These are phyloP conservation scores for Exophiala bonariae DNA, from an alignment of 2,329 filamentous ascomycete species.

Conservation along the genomic window DNA sequence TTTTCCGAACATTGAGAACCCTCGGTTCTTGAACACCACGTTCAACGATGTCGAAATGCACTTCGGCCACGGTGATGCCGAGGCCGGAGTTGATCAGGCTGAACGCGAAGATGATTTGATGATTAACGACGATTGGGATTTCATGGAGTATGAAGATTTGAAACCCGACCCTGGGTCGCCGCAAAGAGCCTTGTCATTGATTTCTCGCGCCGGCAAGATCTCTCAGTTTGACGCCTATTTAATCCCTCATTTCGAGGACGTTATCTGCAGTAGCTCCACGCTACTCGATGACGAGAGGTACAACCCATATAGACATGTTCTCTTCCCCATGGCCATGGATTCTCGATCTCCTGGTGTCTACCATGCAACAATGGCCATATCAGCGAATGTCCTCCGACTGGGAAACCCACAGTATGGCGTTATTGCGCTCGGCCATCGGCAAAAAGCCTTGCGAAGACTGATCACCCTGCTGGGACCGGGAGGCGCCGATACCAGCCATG, in stretches of 20 bases:
- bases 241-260: slow-evolving; percentile 30
- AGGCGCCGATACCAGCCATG: slow-evolving; percentile 9
- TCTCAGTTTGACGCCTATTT: slow-evolving; percentile 23
- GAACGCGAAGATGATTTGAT: neutral
- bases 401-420: slow-evolving; percentile 25
- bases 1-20: neutral
- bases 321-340: slow-evolving; percentile 32
- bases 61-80: neutral
- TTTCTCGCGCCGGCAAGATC: neutral
- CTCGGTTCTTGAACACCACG: slow-evolving; percentile 9
- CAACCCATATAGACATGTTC: slow-evolving; percentile 33
- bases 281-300: slow-evolving; percentile 29
- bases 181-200: neutral
- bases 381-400: slow-evolving; percentile 29
- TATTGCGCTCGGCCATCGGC: slow-evolving; percentile 29
- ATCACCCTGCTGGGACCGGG: slow-evolving; percentile 1
- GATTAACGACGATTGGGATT: no score
- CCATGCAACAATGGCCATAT: slow-evolving; percentile 30
- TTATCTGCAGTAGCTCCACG: slow-evolving; percentile 32
- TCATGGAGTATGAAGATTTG: neutral
- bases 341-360: slow-evolving; percentile 31
- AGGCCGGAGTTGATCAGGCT: neutral
- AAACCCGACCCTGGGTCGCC: neutral
- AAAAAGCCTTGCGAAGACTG: slow-evolving; percentile 6
- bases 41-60: slow-evolving; percentile 3